Evolutionary conservation across 2,329 filamentous ascomycete genomes (phyloP), one percentile per base, ranked within the genome.

Genomic region (Monilinia polystroma): DNA sequence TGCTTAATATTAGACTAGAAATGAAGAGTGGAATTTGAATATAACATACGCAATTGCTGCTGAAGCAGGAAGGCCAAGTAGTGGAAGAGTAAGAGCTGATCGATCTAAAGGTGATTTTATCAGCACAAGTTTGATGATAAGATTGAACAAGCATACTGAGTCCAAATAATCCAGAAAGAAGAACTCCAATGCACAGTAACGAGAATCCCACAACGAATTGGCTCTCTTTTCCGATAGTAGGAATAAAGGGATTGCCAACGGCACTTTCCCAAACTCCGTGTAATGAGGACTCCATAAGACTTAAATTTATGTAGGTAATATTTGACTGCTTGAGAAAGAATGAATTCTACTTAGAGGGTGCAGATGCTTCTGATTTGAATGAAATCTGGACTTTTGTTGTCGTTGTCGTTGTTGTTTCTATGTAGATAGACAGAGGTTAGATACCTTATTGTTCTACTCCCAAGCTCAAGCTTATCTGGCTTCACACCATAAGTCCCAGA

Each of bases 191-290:
- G 41, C 92, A 76, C 68, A 97, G 83, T 68, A 97, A 84, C 66
- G 83, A 77, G 80, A 93, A 94, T 76, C 88, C 93, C 72, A 97
- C 82, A 72, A 86, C 81, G 82, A 97, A 95, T 74, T 98, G 95
- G 77, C 82, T 88, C 76, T 88, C 85, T 82, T 98, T 98, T 78
- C 85, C 85, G 75, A 98, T 81, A 67, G 87, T 78, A 69, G 94
- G 93, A 74, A 88, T 80, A 82, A 95, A 98, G 70, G 93, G 92
- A 82, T 87, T 91, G 84, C 87, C 87, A 80, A 91, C 87, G 82
- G 93, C 91, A 84, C 92, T 91, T 85, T 96, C 90, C 94, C 94
- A 98, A 82, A 96, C 85, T 79, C 95, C 88, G 81, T 90, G 88
- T 80, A 96, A 83, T 84, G 91, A 92, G 76, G 88, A 86, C 86